phyloP scores from a whole-genome alignment of 768 basidiomycete genomes.

The Leccinum arenicola region DNA sequence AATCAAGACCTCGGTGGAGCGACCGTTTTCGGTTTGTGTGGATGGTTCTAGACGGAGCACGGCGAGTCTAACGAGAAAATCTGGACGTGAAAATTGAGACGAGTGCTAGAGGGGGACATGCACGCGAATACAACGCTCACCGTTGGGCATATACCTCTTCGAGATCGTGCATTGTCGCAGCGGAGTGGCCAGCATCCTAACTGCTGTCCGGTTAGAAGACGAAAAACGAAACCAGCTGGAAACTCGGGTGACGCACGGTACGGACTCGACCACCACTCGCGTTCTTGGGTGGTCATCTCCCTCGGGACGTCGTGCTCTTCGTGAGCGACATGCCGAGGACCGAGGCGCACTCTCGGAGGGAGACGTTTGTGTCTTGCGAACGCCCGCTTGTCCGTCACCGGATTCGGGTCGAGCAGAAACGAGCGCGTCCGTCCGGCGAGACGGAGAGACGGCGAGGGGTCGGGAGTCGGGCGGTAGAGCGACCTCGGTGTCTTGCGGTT shows the following conservation, averaged over 20 bases:
- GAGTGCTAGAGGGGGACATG: background rate
- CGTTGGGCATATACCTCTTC: conserved; percentile 51
- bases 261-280: conserved; percentile 69
- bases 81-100: conserved; percentile 33
- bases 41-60: conserved; percentile 41
- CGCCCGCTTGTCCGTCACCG: conserved; percentile 46
- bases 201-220: conserved; percentile 31
- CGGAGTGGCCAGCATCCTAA: conserved; percentile 70
- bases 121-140: conserved; percentile 31
- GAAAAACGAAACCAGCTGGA: background rate
- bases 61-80: conserved; percentile 64
- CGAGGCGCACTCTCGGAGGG: conserved; percentile 45
- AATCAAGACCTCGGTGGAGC: conserved; percentile 33
- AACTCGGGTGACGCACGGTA: conserved; percentile 51
- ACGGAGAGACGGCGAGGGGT: conserved; percentile 42
- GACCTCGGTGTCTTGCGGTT: conserved; percentile 28
- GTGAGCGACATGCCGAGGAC: conserved; percentile 24
- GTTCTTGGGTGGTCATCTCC: conserved; percentile 62
- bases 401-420: conserved; percentile 61
- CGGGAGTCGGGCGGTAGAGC: conserved; percentile 34
- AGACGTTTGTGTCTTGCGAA: conserved; percentile 58
- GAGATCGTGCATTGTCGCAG: conserved; percentile 55
- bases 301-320: conserved; percentile 40
- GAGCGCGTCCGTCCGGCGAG: conserved; percentile 47
- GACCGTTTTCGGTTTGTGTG: conserved; percentile 21